These are phyloP conservation scores for Saccharomycopsis sp. DNA, from an alignment of 805 yeast species.

Conservation along the genomic window DNA sequence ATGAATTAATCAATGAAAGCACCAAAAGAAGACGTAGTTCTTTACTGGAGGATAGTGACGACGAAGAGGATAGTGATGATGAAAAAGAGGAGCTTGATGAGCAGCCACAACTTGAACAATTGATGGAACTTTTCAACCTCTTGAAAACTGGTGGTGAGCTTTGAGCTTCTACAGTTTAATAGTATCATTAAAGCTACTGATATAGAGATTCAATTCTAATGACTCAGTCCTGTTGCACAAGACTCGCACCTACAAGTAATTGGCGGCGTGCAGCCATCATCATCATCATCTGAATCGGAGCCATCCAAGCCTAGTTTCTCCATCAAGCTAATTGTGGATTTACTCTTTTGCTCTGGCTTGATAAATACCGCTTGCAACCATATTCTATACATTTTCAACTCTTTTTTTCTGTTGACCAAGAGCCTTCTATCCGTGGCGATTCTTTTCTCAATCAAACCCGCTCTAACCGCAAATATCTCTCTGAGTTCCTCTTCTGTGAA, in stretches of 20 bases:
- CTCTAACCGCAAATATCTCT: slow-evolving; percentile 52
- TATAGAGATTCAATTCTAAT: no score
- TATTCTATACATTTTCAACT: slow-evolving; percentile 89
- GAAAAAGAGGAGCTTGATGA: no score
- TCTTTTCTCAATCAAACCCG: slow-evolving; percentile 51
- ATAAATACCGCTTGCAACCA: slow-evolving; percentile 93
- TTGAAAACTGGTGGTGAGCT: no score
- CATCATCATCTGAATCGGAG: slow-evolving; percentile 13
- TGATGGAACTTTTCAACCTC: no score
- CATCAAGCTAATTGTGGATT: slow-evolving; percentile 11
- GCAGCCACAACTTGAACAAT: no score
- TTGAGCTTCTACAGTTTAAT: no score
- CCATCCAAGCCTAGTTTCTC: slow-evolving; percentile 15
- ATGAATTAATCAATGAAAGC: no score
- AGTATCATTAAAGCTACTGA: no score
- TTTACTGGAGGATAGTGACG: no score
- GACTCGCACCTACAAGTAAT: slow-evolving; percentile 20
- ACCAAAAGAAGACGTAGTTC: no score
- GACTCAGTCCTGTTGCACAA: slow-evolving; percentile 9
- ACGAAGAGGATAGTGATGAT: no score
- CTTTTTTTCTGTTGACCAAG: slow-evolving; percentile 84
- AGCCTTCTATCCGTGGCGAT: slow-evolving; percentile 88
- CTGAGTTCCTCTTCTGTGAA: slow-evolving; percentile 90
- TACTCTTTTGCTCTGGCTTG: slow-evolving; percentile 24
- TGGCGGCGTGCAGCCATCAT: slow-evolving; percentile 20